These are phyloP conservation scores for Piper betle DNA, from an alignment of 164 flowering plant genomes.

Conservation along the genomic window DNA sequence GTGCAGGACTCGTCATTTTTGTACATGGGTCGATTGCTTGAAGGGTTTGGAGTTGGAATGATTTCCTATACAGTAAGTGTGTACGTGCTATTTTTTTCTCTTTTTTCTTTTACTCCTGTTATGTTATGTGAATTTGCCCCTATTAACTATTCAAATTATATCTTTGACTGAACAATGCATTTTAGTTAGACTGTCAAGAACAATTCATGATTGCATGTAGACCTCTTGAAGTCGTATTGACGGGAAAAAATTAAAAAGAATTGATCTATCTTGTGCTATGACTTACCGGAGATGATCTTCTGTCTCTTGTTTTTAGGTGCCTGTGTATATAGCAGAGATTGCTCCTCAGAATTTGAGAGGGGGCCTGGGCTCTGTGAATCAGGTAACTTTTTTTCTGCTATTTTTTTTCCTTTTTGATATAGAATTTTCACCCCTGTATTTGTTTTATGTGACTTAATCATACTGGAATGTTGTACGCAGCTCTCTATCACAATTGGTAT, in stretches of 20 bases:
- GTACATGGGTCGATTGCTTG: slow-evolving; percentile 64
- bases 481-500: slow-evolving; percentile 79
- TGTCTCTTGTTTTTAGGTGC: slow-evolving; percentile 33
- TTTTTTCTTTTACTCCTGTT: no score
- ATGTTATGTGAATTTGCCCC: not conserved
- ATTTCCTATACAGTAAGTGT: slow-evolving; percentile 52
- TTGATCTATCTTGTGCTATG: not conserved
- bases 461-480: slow-evolving; percentile 18
- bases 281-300: no score
- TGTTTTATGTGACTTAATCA: not conserved
- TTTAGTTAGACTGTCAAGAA: no score
- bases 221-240: no score
- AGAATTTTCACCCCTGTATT: not conserved
- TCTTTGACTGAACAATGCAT: no score
- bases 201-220: no score
- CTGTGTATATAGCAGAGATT: slow-evolving; percentile 87
- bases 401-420: not conserved
- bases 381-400: slow-evolving; percentile 20
- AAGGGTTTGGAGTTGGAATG: slow-evolving; percentile 72
- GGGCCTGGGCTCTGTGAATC: slow-evolving; percentile 54
- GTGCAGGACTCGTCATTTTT: slow-evolving; percentile 53
- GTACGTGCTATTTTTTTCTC: not conserved
- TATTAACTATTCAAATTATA: not conserved
- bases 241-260: not conserved
- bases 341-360: slow-evolving; percentile 80